Evolutionary conservation across 2,329 filamentous ascomycete species (phyloP), one percentile per base, ranked within the genome.

Genomic region (Sarocladium brachiariae): DNA sequence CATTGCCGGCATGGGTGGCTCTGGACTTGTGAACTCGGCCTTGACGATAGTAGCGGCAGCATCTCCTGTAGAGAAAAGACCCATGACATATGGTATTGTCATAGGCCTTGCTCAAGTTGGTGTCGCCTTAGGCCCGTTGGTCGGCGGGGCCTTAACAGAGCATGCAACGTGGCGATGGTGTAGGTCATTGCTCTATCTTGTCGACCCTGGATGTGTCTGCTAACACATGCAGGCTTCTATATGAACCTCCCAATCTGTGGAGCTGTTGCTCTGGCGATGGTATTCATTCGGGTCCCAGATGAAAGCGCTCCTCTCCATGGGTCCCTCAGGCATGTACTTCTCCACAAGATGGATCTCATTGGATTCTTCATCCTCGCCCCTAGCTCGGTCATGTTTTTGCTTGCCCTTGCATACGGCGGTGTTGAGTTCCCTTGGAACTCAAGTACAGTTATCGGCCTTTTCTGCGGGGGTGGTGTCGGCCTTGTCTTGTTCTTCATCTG

Each of bases 81-180:
- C 60, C 3, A 27, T 47, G 8, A 47, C 33, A 25, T 47, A 47
- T 16, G 43, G 43, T 4, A 30, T 47, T 13, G 25, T 47, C 6
- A 47, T 47, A 25, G 43, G 25, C 27, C n/a, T 68, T 9, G 56
- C 60, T 0, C 68, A 71, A 49, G 53, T 75, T 6, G 72, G 71
- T 1, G 57, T 71, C 8, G 63, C 68, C 0, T 48, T 64, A 1
- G 76, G 74, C 0, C 74, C 74, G 1, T 54, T 78, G 1, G 55
- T 73, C 18, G 71, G 70, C 13, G 66, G 71, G 8, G 63, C 62
- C 16, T 63, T 72, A 11, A 70, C 67, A 0, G 55, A 62, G 5
- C 63, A 66, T 35, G 52, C 60, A 0, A 66, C 63, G 0, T 75
- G 71, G 72, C 60, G 71, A 18, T 73, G 70, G 70, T 71, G 68